Evolutionary conservation across 768 basidiomycete genomes (phyloP).

Genomic region (Termitomyces sp.): DNA sequence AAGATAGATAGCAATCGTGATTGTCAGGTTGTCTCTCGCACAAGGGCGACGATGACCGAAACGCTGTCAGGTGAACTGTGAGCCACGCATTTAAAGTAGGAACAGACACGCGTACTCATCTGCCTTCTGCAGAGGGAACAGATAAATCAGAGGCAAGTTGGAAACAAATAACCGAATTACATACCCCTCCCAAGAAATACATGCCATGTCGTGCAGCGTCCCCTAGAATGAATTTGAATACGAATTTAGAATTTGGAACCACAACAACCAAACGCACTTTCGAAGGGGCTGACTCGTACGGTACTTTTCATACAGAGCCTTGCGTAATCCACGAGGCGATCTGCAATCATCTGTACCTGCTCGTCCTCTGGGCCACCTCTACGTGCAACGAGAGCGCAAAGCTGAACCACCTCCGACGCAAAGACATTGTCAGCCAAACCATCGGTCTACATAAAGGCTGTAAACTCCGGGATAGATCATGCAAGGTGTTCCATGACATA

Average conservation of each 20-base stretch:
- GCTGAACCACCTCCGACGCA: conserved; percentile 60
- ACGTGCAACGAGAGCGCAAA: conserved; percentile 63
- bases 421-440: conserved; percentile 61
- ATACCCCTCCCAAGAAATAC: conserved; percentile 67
- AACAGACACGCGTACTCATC: conserved; percentile 59
- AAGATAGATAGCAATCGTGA: conserved; percentile 8
- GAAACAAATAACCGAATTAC: conserved; percentile 23
- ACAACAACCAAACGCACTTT: conserved; percentile 39
- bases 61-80: conserved; percentile 39
- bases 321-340: conserved; percentile 67
- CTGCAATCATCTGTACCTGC: conserved; percentile 67
- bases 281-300: conserved; percentile 66
- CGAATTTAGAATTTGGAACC: neutral
- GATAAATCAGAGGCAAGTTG: conserved; percentile 7
- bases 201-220: conserved; percentile 63
- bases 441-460: conserved; percentile 34
- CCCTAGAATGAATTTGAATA: conserved; percentile 28
- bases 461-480: neutral
- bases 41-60: conserved; percentile 63
- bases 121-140: conserved; percentile 48
- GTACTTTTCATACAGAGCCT: conserved; percentile 64
- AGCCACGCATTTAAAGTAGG: neutral
- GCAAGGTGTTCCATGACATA: conserved; percentile 13
- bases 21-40: conserved; percentile 52
- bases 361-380: conserved; percentile 49